A percentile compares a stretch with the other conserved stretches of the same genome.
These are phyloP conservation scores for Aegle marmelos DNA, from an alignment of 345 rosid species.

Conservation along the genomic window DNA sequence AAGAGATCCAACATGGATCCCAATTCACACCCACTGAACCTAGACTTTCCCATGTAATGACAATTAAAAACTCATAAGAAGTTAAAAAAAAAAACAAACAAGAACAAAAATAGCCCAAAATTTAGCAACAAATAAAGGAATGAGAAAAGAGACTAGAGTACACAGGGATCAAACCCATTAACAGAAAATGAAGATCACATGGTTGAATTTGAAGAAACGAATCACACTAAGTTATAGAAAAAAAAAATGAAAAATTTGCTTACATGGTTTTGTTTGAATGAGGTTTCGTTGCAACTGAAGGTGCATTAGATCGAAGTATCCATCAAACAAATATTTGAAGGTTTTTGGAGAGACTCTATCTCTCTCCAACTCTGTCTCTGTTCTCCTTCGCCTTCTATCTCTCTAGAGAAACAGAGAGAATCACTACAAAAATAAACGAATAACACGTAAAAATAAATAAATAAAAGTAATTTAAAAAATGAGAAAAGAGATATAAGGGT, in stretches of 20 bases:
- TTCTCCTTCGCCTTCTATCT: conserved; percentile 7
- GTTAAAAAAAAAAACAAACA: background rate
- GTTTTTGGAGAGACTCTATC: conserved; percentile 21
- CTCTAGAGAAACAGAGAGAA: conserved; percentile 26
- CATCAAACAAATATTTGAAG: conserved; percentile 24
- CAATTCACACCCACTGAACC: conserved; percentile 71
- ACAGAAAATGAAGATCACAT: conserved; percentile 38
- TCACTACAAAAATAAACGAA: conserved; percentile 10
- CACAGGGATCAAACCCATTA: conserved; percentile 26
- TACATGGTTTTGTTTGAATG: conserved; percentile 47
- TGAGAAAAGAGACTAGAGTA: conserved; percentile 17
- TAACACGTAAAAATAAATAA: background rate
- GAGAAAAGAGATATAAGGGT: conserved; percentile 18
- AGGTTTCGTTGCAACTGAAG: conserved; percentile 42
- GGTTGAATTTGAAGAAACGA: conserved; percentile 44
- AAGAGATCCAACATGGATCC: conserved; percentile 88
- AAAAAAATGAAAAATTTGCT: conserved; percentile 22
- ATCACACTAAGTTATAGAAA: background rate
- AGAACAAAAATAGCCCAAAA: background rate
- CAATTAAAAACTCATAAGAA: conserved; percentile 13
- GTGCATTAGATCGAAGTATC: conserved; percentile 49
- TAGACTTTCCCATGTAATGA: conserved; percentile 32
- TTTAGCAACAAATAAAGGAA: conserved; percentile 34
- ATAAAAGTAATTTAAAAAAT: background rate
- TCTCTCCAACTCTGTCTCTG: background rate